A percentile compares a stretch with the other conserved stretches of the same genome.
These are phyloP conservation scores for Phragmites australis DNA, from an alignment of 176 grass and related monocot genomes.

Conservation along the genomic window DNA sequence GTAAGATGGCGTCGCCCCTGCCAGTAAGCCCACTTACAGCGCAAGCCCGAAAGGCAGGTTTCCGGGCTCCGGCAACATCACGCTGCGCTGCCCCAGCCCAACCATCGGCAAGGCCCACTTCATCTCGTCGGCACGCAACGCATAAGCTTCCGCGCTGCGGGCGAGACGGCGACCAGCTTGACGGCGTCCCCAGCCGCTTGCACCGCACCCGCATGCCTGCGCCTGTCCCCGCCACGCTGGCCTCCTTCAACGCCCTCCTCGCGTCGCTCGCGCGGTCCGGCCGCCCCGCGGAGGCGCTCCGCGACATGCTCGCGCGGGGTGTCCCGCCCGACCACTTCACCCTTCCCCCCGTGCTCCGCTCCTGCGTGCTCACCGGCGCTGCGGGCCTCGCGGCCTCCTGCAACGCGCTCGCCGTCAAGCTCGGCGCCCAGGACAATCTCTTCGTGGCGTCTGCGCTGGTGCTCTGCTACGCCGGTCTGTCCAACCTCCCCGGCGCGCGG, in stretches of 20 bases:
- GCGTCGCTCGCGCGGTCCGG: conserved; percentile 56
- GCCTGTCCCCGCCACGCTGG: conserved; percentile 28
- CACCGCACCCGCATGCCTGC: conserved; percentile 34
- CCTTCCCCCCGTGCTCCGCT: conserved; percentile 58
- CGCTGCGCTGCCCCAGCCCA: too few relatives aligned
- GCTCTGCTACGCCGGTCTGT: conserved; percentile 44
- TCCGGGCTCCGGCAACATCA: too few relatives aligned
- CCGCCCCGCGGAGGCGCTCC: conserved; percentile 38
- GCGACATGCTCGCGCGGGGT: conserved; percentile 47
- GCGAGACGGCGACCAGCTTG: not conserved
- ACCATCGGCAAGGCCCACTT: not conserved
- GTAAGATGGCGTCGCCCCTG: too few relatives aligned
- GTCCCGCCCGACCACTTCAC: conserved; percentile 57
- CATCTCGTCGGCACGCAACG: not conserved
- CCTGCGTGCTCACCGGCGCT: conserved; percentile 43
- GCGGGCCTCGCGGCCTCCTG: conserved; percentile 34
- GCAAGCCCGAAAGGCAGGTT: too few relatives aligned
- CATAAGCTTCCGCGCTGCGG: not conserved
- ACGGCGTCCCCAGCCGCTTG: conserved; percentile 4
- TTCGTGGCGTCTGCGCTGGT: conserved; percentile 65
- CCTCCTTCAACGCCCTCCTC: conserved; percentile 53
- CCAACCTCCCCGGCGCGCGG: conserved; percentile 46
- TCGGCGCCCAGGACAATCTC: conserved; percentile 44
- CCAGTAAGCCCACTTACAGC: too few relatives aligned
- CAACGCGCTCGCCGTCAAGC: conserved; percentile 56